These are phyloP conservation scores for Lepidium aucheri DNA, from an alignment of 345 rosid genomes.

Conservation along the genomic window DNA sequence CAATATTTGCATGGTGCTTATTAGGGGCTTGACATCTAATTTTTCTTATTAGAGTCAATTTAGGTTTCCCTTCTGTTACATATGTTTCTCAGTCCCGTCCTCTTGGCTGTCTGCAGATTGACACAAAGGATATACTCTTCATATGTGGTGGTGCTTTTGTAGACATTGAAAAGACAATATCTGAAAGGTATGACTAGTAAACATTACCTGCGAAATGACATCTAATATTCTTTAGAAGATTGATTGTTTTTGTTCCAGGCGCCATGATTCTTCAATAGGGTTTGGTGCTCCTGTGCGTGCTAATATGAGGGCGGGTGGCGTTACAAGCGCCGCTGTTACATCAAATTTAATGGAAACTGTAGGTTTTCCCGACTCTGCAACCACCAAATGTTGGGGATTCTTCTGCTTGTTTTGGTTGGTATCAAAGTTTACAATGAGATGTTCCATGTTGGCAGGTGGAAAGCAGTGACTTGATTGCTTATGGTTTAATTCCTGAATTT, in stretches of 20 bases:
- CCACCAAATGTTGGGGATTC: background rate
- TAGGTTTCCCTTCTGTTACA: background rate
- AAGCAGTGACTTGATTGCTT: slow-evolving; percentile 88
- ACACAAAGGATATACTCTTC: slow-evolving; percentile 97
- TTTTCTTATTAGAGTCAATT: background rate
- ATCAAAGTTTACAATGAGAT: background rate
- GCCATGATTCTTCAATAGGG: slow-evolving; percentile 97
- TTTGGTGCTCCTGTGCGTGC: slow-evolving; percentile 98
- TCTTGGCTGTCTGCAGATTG: slow-evolving; percentile 46
- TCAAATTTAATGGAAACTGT: slow-evolving; percentile 92
- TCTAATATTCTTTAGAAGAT: background rate
- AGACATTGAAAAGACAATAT: slow-evolving; percentile 95
- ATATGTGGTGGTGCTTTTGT: slow-evolving; percentile 98
- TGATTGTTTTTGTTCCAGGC: slow-evolving; percentile 37
- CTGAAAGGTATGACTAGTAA: slow-evolving; percentile 60
- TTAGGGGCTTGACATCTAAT: background rate
- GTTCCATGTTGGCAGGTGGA: slow-evolving; percentile 60
- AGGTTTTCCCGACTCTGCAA: slow-evolving; percentile 25
- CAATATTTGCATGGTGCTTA: background rate
- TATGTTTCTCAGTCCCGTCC: background rate
- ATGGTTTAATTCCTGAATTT: slow-evolving; percentile 97
- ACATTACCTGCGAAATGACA: too few relatives aligned
- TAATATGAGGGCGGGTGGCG: slow-evolving; percentile 82
- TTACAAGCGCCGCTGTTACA: slow-evolving; percentile 64
- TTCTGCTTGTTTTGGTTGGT: slow-evolving; percentile 1